phyloP scores from a whole-genome alignment of 441 rosid species.

The Adansonia rubrostipa region DNA sequence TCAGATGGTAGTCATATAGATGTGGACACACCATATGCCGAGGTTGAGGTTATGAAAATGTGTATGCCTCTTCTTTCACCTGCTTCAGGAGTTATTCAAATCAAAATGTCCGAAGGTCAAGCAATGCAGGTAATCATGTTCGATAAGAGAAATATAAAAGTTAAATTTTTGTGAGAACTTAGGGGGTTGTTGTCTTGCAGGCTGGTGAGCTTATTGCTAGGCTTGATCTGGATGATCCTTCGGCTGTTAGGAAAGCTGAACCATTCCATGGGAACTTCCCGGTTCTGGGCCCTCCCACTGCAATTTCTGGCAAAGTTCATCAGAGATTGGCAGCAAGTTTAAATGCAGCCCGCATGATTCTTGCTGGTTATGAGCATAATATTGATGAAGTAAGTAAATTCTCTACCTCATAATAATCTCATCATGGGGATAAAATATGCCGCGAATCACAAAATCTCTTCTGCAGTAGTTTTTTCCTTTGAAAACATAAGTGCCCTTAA shows the following conservation, averaged over 20 bases:
- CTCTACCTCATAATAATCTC: slow-evolving; percentile 27
- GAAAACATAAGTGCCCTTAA: slow-evolving; percentile 10
- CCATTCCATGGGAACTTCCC: slow-evolving; percentile 96
- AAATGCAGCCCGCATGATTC: slow-evolving; percentile 97
- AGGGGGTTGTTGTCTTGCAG: slow-evolving; percentile 43
- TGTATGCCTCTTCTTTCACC: slow-evolving; percentile 93
- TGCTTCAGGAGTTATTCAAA: slow-evolving; percentile 88
- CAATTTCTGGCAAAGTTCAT: slow-evolving; percentile 96
- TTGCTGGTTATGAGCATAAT: slow-evolving; percentile 96
- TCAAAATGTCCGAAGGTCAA: slow-evolving; percentile 98
- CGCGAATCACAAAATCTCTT: slow-evolving; percentile 21
- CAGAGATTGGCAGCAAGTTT: slow-evolving; percentile 98
- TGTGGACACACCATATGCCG: slow-evolving; percentile 96
- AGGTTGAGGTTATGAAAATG: slow-evolving; percentile 98
- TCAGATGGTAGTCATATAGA: slow-evolving; percentile 90
- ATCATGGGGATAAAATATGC: background rate
- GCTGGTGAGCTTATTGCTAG: slow-evolving; percentile 99
- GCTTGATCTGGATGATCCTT: slow-evolving; percentile 98
- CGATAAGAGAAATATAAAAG: background rate
- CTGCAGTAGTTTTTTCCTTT: background rate
- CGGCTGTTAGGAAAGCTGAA: slow-evolving; percentile 98
- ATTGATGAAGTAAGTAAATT: slow-evolving; percentile 76
- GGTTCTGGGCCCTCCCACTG: slow-evolving; percentile 88
- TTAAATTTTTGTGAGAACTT: background rate
- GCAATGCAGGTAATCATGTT: background rate